phyloP scores from a whole-genome alignment of 2,329 filamentous ascomycete species.

The Tympanopsis confertula region DNA sequence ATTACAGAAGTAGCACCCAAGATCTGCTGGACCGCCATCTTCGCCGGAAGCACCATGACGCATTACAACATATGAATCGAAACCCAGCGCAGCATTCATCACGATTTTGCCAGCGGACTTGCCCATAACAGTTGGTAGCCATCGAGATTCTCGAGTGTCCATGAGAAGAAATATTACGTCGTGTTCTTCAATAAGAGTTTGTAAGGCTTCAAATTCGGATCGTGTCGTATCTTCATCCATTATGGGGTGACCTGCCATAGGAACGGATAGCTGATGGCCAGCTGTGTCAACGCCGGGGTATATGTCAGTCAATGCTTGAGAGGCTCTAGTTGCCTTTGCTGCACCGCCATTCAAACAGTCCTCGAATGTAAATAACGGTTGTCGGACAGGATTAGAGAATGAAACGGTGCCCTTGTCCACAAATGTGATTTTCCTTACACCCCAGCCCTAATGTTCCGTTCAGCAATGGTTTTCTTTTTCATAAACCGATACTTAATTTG shows the following conservation, averaged over 20 bases:
- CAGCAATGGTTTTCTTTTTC: too few relatives aligned
- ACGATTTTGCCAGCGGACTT: constrained; percentile 90
- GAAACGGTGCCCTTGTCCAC: constrained; percentile 88
- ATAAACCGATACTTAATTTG: too few relatives aligned
- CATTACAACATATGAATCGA: constrained; percentile 96
- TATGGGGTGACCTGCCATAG: constrained; percentile 90
- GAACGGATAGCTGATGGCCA: constrained; percentile 74
- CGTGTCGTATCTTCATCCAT: constrained; percentile 59
- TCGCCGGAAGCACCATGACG: constrained; percentile 65
- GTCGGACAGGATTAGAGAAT: constrained; percentile 90
- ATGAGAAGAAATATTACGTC: constrained; percentile 94
- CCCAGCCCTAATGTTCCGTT: constrained; percentile 62
- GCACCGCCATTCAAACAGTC: constrained; percentile 80
- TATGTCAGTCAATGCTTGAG: constrained; percentile 69
- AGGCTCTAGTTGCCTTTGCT: constrained; percentile 71
- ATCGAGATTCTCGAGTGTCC: constrained; percentile 88
- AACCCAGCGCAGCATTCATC: constrained; percentile 89
- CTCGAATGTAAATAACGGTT: constrained; percentile 81
- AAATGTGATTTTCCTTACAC: constrained; percentile 87
- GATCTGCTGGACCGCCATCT: constrained; percentile 45
- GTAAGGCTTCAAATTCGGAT: constrained; percentile 64
- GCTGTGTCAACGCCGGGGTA: constrained; percentile 79
- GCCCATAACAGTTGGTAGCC: constrained; percentile 92
- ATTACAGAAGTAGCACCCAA: constrained; percentile 98
- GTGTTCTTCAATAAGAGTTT: constrained; percentile 67